These are phyloP conservation scores for Cryptococcus hybrid DNA, from an alignment of 1,284 basidiomycete species.

Conservation along the genomic window DNA sequence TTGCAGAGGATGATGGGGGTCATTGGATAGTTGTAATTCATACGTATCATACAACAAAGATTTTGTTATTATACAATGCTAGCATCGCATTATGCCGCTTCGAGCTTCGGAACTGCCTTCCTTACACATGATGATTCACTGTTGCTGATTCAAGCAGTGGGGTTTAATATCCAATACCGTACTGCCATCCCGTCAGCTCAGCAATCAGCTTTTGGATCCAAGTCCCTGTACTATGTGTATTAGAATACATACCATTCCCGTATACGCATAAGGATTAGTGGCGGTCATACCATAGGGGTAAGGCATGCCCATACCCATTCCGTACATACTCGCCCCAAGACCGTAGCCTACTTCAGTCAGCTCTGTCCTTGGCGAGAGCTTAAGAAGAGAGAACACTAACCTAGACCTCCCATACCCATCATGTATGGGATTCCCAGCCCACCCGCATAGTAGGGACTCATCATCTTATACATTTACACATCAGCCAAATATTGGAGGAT, in stretches of 20 bases:
- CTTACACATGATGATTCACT: no score
- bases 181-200: background rate
- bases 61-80: no score
- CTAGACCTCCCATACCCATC: constrained; percentile 30
- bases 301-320: constrained; percentile 30
- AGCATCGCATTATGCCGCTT: no score
- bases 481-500: no score
- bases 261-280: constrained; percentile 31
- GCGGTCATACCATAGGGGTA: constrained; percentile 36
- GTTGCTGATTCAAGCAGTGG: background rate
- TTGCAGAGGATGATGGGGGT: constrained; percentile 17
- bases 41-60: no score
- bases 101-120: no score
- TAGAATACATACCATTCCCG: constrained; percentile 28
- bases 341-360: constrained; percentile 17
- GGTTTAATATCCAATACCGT: background rate
- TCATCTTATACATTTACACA: constrained; percentile 10
- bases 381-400: constrained; percentile 10
- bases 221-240: constrained; percentile 7
- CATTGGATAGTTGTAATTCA: no score
- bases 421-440: constrained; percentile 36
- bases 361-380: background rate
- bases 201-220: background rate
- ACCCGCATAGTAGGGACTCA: constrained; percentile 36
- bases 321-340: constrained; percentile 26